Conservation (phyloP, 495 filamentous ascomycete species). For the Daldinia concentrica region DNA sequence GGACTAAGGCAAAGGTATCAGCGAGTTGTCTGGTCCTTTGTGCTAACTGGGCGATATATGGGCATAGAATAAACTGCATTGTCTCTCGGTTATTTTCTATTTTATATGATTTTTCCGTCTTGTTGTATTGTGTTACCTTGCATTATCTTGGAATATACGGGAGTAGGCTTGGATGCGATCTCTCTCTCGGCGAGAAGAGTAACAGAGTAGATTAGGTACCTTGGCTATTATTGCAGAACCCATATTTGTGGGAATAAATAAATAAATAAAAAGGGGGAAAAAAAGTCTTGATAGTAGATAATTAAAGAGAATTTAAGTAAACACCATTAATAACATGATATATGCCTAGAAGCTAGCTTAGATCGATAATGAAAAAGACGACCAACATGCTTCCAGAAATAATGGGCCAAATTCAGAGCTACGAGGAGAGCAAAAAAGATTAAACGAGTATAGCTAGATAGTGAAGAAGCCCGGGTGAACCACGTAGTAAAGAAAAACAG, state of each 20-base stretch:
- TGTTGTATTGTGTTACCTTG: too few relatives aligned
- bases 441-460: not conserved
- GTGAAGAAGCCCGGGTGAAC: not conserved
- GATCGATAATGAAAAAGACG: not conserved
- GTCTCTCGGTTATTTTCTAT: not conserved
- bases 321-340: too few relatives aligned
- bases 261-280: too few relatives aligned
- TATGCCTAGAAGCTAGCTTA: not conserved
- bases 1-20: constrained; percentile 36
- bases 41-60: not conserved
- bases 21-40: not conserved
- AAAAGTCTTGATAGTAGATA: too few relatives aligned
- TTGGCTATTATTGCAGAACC: too few relatives aligned
- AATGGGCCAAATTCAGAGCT: too few relatives aligned
- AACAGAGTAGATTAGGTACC: too few relatives aligned
- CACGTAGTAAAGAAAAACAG: not conserved
- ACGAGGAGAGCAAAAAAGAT: not conserved
- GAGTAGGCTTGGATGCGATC: too few relatives aligned
- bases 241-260: too few relatives aligned
- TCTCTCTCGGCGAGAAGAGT: too few relatives aligned
- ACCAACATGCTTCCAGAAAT: not conserved
- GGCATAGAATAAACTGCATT: not conserved
- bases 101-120: not conserved
- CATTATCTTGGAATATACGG: too few relatives aligned
- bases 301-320: too few relatives aligned